A percentile compares a stretch with the other conserved stretches of the same genome.
Conservation (phyloP, 306 rosid species). For the Chamaecrista fasciculata region DNA sequence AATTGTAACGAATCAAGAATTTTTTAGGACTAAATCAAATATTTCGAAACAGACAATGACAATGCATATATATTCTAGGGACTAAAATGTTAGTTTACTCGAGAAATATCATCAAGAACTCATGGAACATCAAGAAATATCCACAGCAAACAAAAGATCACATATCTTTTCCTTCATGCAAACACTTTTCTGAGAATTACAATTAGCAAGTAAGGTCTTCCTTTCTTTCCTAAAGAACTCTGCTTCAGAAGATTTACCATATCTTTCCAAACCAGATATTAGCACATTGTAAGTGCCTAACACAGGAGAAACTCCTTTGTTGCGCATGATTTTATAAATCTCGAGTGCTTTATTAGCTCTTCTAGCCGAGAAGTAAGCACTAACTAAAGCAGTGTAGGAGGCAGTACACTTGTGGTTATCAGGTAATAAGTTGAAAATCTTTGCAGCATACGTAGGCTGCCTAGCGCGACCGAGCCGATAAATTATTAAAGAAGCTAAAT, state of each 20-base stretch:
- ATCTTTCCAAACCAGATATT: constrained; percentile 52
- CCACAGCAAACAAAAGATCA: constrained; percentile 58
- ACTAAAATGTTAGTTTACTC: no score
- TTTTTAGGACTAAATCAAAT: no score
- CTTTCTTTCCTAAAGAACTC: constrained; percentile 56
- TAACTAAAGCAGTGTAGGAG: constrained; percentile 75
- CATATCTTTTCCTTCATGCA: constrained; percentile 60
- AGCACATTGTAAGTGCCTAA: constrained; percentile 67
- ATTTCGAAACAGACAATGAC: no score
- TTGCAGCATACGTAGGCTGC: constrained; percentile 49
- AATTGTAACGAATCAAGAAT: no score
- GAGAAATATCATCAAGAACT: constrained; percentile 19
- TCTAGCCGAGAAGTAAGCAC: constrained; percentile 58
- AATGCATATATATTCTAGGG: no score
- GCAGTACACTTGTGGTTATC: constrained; percentile 61
- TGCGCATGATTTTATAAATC: constrained; percentile 51
- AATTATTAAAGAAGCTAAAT: constrained; percentile 54
- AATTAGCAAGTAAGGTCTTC: constrained; percentile 42
- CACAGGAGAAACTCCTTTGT: constrained; percentile 47
- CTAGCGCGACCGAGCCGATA: constrained; percentile 61
- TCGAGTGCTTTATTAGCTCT: constrained; percentile 60
- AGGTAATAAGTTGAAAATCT: constrained; percentile 59
- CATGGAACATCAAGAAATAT: constrained; percentile 24
- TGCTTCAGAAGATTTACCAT: constrained; percentile 56
- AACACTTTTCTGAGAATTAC: constrained; percentile 32